Evolutionary conservation across 2,329 filamentous ascomycete genomes (phyloP), one percentile per base, ranked within the genome.

Genomic region (Alternaria brassicicola): DNA sequence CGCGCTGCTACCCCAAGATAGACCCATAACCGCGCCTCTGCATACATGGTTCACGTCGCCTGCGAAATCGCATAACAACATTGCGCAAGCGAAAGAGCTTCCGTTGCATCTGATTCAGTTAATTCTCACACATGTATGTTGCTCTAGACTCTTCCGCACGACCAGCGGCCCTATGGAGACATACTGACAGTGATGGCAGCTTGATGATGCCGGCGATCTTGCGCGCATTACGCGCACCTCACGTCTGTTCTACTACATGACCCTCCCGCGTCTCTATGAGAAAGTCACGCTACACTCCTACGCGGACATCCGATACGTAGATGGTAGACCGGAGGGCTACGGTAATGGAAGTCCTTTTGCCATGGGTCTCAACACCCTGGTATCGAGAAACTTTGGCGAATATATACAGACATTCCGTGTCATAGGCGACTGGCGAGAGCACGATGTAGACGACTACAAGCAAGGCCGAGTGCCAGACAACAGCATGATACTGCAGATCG

Each of bases 161-260:
- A 23, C 43, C 52, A 25, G 63, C 63, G 64, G 57, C 63, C 61
- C 56, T 61, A 61, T 47, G 25, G 53, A 43, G 42, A 23, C n/a
- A 12, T 36, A 51, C 63, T 62, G 47, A 68, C 55, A 46, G 15
- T 33, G 9, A 41, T 47, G 49, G 3, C 66, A 86, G 84, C 76
- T 88, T 46, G 84, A 88, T 61, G 79, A 87, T 76, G 78, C 81
- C 41, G 82, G 76, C 58, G 86, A 88, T 68, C 81, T 88, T 25
- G 85, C 85, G 30, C 81, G 85, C 59, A 73, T 87, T 52, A 87
- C 85, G 62, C 81, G 85, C 56, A 86, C 86, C 50, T 87, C 84
- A 61, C 81, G 85, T 13, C 80, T 88, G 38, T 81, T 88, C 65
- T 86, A 88, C 65, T 89, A 88, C 76, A 88, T 89, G 85, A 80